Evolutionary conservation across 805 yeast genomes (phyloP).

Genomic region (Metahyphopichia silvanorum): DNA sequence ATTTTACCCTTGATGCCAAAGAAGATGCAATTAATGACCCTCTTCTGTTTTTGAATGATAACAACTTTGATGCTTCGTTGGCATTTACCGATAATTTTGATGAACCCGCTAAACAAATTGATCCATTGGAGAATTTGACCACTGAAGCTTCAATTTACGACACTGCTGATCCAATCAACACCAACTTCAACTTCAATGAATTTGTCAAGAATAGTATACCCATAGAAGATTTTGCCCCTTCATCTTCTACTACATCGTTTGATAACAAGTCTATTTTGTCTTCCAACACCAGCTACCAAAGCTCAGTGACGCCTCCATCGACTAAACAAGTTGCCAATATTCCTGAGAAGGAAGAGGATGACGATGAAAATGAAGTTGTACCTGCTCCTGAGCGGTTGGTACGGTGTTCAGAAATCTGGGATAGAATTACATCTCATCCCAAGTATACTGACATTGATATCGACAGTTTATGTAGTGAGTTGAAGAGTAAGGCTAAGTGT

Average conservation of each 20-base stretch:
- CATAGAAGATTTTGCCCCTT: conserved; percentile 13
- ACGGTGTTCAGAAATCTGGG: conserved; percentile 94
- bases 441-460: conserved; percentile 90
- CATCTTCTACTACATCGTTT: conserved; percentile 6
- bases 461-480: conserved; percentile 87
- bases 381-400: conserved; percentile 63
- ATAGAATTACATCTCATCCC: conserved; percentile 91
- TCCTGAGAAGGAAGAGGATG: conserved; percentile 12
- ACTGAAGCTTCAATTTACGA: conserved; percentile 59
- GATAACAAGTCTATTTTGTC: conserved; percentile 1
- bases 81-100: conserved; percentile 39
- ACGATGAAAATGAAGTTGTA: conserved; percentile 46
- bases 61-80: conserved; percentile 51
- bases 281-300: conserved; percentile 12
- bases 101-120: conserved; percentile 17
- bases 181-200: conserved; percentile 36
- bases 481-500: conserved; percentile 91
- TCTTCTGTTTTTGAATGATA: conserved; percentile 44
- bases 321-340: neutral
- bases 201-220: conserved; percentile 31
- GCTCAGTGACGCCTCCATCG: conserved; percentile 2
- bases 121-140: conserved; percentile 42
- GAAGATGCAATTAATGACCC: conserved; percentile 31
- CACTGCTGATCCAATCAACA: conserved; percentile 33
- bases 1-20: conserved; percentile 9